Evolutionary conservation across 2,329 filamentous ascomycete genomes (phyloP).

Genomic region (Byssochlamys sp.): DNA sequence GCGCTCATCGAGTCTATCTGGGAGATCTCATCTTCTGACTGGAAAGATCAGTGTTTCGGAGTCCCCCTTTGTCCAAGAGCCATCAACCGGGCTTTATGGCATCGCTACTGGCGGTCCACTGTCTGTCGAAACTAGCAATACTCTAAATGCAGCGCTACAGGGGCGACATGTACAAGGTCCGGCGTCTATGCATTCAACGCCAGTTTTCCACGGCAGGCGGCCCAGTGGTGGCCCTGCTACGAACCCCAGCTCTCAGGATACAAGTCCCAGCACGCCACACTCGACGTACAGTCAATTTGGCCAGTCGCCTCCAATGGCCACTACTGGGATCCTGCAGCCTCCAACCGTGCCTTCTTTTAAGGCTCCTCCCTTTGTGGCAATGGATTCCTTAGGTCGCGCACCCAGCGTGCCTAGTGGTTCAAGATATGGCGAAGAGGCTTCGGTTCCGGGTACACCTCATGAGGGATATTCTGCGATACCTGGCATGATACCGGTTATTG

Average conservation of each 20-base stretch:
- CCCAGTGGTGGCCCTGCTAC: slow-evolving; percentile 22
- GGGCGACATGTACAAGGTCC: slow-evolving; percentile 1
- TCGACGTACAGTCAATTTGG: slow-evolving; percentile 23
- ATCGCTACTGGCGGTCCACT: slow-evolving; percentile 17
- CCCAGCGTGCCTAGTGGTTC: slow-evolving; percentile 14
- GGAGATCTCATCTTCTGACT: slow-evolving; percentile 15
- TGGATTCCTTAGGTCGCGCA: slow-evolving; percentile 19
- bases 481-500: slow-evolving; percentile 27
- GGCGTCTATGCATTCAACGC: slow-evolving; percentile 23
- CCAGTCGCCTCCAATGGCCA: slow-evolving; percentile 20
- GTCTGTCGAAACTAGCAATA: slow-evolving; percentile 11
- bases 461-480: slow-evolving; percentile 5
- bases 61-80: slow-evolving; percentile 27
- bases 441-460: background rate
- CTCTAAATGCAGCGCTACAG: slow-evolving; percentile 13
- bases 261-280: slow-evolving; percentile 26
- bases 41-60: slow-evolving; percentile 25
- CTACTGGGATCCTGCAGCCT: slow-evolving; percentile 12
- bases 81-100: slow-evolving; percentile 19
- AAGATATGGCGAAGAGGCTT: slow-evolving; percentile 12
- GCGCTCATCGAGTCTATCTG: slow-evolving; percentile 20
- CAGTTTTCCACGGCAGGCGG: slow-evolving; percentile 22
- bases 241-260: slow-evolving; percentile 25
- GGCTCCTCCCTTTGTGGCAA: slow-evolving; percentile 14
- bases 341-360: slow-evolving; percentile 10